Conservation (phyloP, 768 basidiomycete genomes). For the Tulasnella sp. region DNA sequence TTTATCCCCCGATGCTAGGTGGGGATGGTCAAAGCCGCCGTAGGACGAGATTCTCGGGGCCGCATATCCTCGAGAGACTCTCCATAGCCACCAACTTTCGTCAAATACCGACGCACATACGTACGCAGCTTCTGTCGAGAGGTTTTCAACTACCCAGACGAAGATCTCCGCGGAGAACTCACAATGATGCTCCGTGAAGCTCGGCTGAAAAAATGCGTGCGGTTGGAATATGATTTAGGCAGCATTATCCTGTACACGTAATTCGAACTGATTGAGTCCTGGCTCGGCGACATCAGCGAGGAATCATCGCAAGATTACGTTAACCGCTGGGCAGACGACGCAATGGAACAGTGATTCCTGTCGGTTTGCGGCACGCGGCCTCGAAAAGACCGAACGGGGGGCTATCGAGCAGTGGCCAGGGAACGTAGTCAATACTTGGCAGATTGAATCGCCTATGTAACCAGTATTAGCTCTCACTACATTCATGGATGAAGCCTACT, state of each 20-base stretch:
- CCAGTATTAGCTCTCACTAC: not conserved
- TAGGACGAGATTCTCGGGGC: not conserved
- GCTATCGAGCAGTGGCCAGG: not conserved
- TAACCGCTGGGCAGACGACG: not conserved
- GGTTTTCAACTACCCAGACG: not conserved
- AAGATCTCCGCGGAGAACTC: not conserved
- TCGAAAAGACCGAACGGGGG: constrained; percentile 36
- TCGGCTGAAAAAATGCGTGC: not conserved
- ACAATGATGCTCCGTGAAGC: not conserved
- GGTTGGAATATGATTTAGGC: not conserved
- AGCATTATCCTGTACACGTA: not conserved
- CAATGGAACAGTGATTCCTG: not conserved
- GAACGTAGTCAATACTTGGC: not conserved
- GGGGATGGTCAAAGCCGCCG: not conserved
- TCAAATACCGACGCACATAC: not conserved
- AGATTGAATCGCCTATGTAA: not conserved
- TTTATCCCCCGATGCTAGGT: not conserved
- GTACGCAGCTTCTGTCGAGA: not conserved
- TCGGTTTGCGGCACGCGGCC: constrained; percentile 32
- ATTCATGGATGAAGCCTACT: not conserved
- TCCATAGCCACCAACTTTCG: not conserved
- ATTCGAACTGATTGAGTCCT: not conserved
- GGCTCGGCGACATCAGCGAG: not conserved
- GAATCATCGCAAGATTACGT: not conserved
- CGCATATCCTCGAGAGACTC: not conserved